phyloP scores from a whole-genome alignment of 140 eudicot species.

The Flaveria floridana region DNA sequence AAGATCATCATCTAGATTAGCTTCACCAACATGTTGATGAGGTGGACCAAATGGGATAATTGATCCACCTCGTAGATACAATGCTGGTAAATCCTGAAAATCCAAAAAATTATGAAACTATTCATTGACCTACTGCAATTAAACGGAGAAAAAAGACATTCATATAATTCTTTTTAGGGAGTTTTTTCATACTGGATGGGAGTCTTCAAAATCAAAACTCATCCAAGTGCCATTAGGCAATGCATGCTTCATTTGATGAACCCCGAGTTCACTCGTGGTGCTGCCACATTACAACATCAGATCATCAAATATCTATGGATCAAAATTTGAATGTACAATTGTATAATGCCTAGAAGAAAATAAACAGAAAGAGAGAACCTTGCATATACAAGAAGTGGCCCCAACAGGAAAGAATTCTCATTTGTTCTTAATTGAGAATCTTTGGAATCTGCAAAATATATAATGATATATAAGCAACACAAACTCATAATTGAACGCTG shows the following conservation, averaged over 20 bases:
- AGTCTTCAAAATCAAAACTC: slow-evolving; percentile 88
- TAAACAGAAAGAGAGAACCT: slow-evolving; percentile 43
- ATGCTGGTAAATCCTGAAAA: slow-evolving; percentile 79
- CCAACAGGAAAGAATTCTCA: slow-evolving; percentile 76
- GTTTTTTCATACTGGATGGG: slow-evolving; percentile 69
- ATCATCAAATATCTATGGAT: slow-evolving; percentile 2
- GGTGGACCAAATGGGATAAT: slow-evolving; percentile 72
- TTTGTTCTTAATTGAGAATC: slow-evolving; percentile 58
- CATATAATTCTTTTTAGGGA: neutral
- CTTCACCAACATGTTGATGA: slow-evolving; percentile 80
- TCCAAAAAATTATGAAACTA: slow-evolving; percentile 7
- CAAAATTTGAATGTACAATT: neutral
- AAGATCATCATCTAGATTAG: slow-evolving; percentile 66
- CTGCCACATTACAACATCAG: slow-evolving; percentile 41
- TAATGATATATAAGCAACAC: slow-evolving; percentile 4
- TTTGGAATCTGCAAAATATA: slow-evolving; percentile 57
- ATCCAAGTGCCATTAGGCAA: slow-evolving; percentile 83
- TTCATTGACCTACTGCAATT: neutral
- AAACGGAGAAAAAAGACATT: neutral
- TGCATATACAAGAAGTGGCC: slow-evolving; percentile 84
- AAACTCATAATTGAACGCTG: slow-evolving; percentile 6
- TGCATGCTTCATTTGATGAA: slow-evolving; percentile 53
- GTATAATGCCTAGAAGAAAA: neutral
- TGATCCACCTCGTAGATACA: slow-evolving; percentile 85
- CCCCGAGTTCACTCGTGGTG: slow-evolving; percentile 49